These are phyloP conservation scores for Kurtzmaniella fragi DNA, from an alignment of 805 yeast species.

Conservation along the genomic window DNA sequence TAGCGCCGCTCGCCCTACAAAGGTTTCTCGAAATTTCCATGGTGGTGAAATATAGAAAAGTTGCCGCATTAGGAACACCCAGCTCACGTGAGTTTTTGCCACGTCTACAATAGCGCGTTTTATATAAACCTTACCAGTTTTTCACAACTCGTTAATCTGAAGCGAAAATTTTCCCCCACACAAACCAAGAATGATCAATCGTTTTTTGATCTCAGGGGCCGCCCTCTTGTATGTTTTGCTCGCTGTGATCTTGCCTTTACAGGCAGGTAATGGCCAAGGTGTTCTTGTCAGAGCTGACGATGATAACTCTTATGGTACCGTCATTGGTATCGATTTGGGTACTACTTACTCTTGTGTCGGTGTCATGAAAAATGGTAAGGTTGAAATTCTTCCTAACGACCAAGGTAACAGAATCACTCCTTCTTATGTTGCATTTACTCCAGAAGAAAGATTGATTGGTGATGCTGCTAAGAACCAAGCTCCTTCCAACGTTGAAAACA, in stretches of 20 bases:
- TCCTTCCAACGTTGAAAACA: slow-evolving; percentile 86
- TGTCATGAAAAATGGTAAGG: slow-evolving; percentile 86
- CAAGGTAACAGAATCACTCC: slow-evolving; percentile 99
- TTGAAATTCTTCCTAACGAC: slow-evolving; percentile 94
- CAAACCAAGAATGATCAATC: slow-evolving; percentile 6
- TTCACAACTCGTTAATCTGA: not conserved
- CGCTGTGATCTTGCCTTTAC: slow-evolving; percentile 35
- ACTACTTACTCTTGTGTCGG: slow-evolving; percentile 96
- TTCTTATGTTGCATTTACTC: slow-evolving; percentile 88
- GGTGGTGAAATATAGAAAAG: no score
- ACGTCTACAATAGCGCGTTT: slow-evolving; percentile 2
- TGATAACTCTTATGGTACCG: slow-evolving; percentile 36
- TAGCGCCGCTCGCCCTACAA: no score
- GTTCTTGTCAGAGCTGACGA: slow-evolving; percentile 18
- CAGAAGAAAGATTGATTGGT: slow-evolving; percentile 87
- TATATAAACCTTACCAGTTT: not conserved
- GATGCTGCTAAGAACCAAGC: slow-evolving; percentile 98
- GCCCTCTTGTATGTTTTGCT: slow-evolving; percentile 26
- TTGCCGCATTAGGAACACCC: no score
- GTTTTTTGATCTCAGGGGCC: slow-evolving; percentile 23
- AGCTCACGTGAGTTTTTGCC: slow-evolving; percentile 4
- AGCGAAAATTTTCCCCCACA: not conserved
- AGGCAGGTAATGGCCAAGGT: slow-evolving; percentile 13
- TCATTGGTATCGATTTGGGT: slow-evolving; percentile 79
- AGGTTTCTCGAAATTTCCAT: no score